phyloP scores from a whole-genome alignment of 164 flowering plant species.

The Taxillus chinensis region DNA sequence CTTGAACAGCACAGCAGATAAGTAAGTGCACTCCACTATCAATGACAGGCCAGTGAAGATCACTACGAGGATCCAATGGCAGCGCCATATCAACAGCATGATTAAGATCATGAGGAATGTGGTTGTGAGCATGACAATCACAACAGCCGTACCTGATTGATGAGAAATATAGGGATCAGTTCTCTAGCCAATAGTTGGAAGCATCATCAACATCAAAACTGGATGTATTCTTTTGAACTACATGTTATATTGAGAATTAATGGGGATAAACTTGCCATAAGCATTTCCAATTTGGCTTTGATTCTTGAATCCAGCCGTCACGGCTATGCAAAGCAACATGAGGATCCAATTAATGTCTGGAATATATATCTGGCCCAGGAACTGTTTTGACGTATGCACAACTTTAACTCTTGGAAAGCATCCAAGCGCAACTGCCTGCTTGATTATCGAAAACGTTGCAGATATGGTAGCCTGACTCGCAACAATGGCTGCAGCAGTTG shows the following conservation, averaged over 20 bases:
- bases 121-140: conserved; percentile 73
- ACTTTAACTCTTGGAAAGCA: conserved; percentile 92
- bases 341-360: conserved; percentile 89
- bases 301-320: conserved; percentile 71
- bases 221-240: no score
- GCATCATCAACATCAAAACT: no score
- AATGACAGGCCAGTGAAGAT: conserved; percentile 51
- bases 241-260: no score
- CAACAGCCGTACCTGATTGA: conserved; percentile 67
- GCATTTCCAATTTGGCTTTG: conserved; percentile 88
- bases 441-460: conserved; percentile 82
- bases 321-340: conserved; percentile 77
- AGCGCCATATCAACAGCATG: conserved; percentile 85
- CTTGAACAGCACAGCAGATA: conserved; percentile 74
- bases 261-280: conserved; percentile 44
- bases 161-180: not conserved
- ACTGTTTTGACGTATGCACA: conserved; percentile 73
- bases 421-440: conserved; percentile 78
- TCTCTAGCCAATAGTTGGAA: no score
- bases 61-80: conserved; percentile 75
- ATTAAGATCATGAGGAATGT: conserved; percentile 74
- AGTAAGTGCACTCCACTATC: conserved; percentile 57
- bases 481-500: conserved; percentile 77
- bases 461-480: conserved; percentile 91
- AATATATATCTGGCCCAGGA: conserved; percentile 73